These are phyloP conservation scores for Eucalyptus pumila DNA, from an alignment of 345 rosid species.

Conservation along the genomic window DNA sequence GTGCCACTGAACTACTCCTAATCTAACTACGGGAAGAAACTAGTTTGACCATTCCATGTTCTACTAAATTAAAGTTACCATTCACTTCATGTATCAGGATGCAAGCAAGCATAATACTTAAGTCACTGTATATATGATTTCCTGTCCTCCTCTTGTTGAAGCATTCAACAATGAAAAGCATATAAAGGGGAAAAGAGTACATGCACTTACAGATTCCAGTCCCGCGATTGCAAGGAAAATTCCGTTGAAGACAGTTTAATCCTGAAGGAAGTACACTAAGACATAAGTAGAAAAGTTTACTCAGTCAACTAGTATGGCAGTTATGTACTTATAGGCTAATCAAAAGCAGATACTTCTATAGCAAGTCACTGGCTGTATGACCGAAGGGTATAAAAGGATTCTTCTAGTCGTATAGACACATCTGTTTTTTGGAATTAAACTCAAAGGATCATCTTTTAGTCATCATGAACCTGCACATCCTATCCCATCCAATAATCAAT, in stretches of 20 bases:
- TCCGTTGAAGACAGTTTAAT: slow-evolving; percentile 51
- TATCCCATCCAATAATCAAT: not conserved
- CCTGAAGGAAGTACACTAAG: slow-evolving; percentile 31
- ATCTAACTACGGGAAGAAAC: not conserved
- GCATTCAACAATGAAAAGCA: not conserved
- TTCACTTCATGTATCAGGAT: not conserved
- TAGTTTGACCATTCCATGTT: not conserved
- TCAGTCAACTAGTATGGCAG: not conserved
- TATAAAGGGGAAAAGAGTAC: not conserved
- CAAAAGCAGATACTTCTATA: not conserved
- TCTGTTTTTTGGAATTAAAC: not conserved
- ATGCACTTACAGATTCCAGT: slow-evolving; percentile 42
- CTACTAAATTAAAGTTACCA: not conserved
- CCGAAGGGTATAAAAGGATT: not conserved
- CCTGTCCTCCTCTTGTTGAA: not conserved
- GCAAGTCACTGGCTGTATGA: not conserved
- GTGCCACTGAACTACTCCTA: not conserved
- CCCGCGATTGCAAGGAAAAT: slow-evolving; percentile 48
- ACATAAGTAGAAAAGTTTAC: not conserved
- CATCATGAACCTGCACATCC: not conserved
- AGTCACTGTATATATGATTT: not conserved
- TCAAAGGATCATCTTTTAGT: not conserved
- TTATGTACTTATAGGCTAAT: not conserved
- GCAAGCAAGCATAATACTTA: not conserved
- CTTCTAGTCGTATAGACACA: not conserved